Conservation (phyloP, 192 early-diverging fungal genomes). For the Entrophospora sp. region DNA sequence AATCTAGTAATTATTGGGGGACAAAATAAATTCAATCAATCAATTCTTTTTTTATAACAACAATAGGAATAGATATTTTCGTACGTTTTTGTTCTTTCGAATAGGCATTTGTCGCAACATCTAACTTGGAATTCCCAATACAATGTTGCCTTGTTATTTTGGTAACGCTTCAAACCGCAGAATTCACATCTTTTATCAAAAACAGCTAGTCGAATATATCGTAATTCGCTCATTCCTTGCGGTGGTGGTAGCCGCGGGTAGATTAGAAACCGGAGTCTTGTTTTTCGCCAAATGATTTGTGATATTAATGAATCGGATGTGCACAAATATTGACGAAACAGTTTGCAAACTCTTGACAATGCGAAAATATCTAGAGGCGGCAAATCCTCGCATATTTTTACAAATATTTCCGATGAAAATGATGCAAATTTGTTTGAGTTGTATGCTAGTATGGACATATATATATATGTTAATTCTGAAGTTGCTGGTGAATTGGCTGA, state of each 20-base stretch:
- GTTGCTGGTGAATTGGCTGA: no score
- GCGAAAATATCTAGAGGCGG: neutral
- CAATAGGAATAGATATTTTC: no score
- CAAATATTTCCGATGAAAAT: neutral
- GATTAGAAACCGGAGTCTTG: neutral
- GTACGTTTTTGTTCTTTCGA: no score
- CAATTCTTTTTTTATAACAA: no score
- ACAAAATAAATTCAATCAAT: no score
- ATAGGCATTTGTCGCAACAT: neutral
- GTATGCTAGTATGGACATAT: no score
- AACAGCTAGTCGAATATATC: neutral
- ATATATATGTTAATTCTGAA: no score
- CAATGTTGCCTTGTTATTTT: neutral
- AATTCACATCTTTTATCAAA: slow-evolving; percentile 2
- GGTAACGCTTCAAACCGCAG: neutral
- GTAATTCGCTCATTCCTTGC: slow-evolving; percentile 2
- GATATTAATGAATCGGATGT: neutral
- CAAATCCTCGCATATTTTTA: neutral
- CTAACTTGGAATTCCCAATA: slow-evolving; percentile 4
- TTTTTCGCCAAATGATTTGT: slow-evolving; percentile 1
- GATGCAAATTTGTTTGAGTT: no score
- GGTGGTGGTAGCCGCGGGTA: neutral
- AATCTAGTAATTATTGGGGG: no score
- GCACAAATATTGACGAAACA: neutral
- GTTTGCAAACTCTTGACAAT: neutral